These are phyloP conservation scores for Arachnomyces sp. DNA, from an alignment of 2,329 filamentous ascomycete genomes.

Conservation along the genomic window DNA sequence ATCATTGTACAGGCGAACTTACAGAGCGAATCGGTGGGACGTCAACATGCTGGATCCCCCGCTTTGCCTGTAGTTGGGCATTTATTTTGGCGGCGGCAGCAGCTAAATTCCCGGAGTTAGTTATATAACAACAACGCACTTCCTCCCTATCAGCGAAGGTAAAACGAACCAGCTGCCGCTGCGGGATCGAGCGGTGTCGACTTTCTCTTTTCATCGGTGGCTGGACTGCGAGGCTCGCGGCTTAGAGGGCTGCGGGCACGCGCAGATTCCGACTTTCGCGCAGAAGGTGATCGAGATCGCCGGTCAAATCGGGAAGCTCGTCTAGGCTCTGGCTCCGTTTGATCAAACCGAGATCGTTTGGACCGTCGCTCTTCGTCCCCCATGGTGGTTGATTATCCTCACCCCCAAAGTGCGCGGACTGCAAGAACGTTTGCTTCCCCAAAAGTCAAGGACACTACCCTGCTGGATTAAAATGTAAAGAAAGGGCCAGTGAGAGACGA, in stretches of 20 bases:
- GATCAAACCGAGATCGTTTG: conserved; percentile 91
- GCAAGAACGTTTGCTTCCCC: too few species aligned
- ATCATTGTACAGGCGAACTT: conserved; percentile 18
- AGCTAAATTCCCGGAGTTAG: conserved; percentile 43
- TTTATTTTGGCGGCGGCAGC: conserved; percentile 86
- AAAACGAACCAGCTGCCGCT: conserved; percentile 63
- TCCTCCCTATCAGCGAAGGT: conserved; percentile 1
- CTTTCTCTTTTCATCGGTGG: conserved; percentile 28
- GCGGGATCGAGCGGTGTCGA: conserved; percentile 58
- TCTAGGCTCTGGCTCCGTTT: conserved; percentile 74
- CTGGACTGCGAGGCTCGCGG: conserved; percentile 44
- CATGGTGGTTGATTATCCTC: conserved; percentile 43
- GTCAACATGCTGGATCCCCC: conserved; percentile 83
- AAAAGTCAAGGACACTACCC: too few species aligned
- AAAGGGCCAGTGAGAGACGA: too few species aligned
- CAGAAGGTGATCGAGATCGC: conserved; percentile 75
- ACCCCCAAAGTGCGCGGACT: too few species aligned
- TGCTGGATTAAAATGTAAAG: too few species aligned
- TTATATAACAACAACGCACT: conserved; percentile 7
- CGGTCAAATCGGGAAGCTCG: conserved; percentile 78
- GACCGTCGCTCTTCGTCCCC: conserved; percentile 66
- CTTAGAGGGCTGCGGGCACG: conserved; percentile 76
- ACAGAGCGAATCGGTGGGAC: conserved; percentile 69
- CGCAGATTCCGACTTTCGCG: conserved; percentile 57
- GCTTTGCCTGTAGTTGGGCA: conserved; percentile 74